phyloP scores from a whole-genome alignment of 768 basidiomycete genomes.

The Asterophora lycoperdoides region DNA sequence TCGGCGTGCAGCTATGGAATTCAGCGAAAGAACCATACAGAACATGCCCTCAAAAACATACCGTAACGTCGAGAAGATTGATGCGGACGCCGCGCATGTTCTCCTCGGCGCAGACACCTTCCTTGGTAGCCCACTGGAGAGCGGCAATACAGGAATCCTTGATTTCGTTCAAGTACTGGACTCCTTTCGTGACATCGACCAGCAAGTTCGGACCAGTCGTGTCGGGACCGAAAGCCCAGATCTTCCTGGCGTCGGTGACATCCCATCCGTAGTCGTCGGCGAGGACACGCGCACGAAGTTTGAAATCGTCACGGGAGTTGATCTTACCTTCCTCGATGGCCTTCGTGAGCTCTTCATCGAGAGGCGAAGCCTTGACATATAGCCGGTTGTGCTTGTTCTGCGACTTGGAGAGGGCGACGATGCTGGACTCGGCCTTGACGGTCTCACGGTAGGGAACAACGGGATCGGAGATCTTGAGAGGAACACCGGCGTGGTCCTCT shows the following conservation, averaged over 20 bases:
- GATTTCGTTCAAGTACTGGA: slow-evolving; percentile 99
- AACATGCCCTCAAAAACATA: slow-evolving; percentile 29
- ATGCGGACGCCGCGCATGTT: slow-evolving; percentile 98
- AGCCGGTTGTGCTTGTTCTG: slow-evolving; percentile 99
- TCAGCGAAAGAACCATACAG: slow-evolving; percentile 8
- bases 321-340: slow-evolving; percentile 89
- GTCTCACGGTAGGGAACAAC: slow-evolving; percentile 99
- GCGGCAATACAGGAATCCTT: slow-evolving; percentile 99
- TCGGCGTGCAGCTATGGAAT: slow-evolving; percentile 81
- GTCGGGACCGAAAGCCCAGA: slow-evolving; percentile 99
- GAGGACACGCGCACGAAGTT: slow-evolving; percentile 89
- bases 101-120: slow-evolving; percentile 95
- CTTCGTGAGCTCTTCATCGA: slow-evolving; percentile 90
- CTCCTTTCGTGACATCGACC: slow-evolving; percentile 98
- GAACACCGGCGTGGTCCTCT: slow-evolving; percentile 99
- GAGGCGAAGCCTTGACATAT: slow-evolving; percentile 86
- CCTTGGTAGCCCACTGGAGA: slow-evolving; percentile 99
- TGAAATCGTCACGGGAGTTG: slow-evolving; percentile 95
- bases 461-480: slow-evolving; percentile 96
- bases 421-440: slow-evolving; percentile 91
- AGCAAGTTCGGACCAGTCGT: slow-evolving; percentile 95
- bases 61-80: slow-evolving; percentile 95
- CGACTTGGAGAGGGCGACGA: slow-evolving; percentile 96
- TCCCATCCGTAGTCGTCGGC: slow-evolving; percentile 99
- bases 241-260: slow-evolving; percentile 98